Evolutionary conservation across 2,329 filamentous ascomycete genomes (phyloP).

Genomic region (Cadophora luteo-olivacea): DNA sequence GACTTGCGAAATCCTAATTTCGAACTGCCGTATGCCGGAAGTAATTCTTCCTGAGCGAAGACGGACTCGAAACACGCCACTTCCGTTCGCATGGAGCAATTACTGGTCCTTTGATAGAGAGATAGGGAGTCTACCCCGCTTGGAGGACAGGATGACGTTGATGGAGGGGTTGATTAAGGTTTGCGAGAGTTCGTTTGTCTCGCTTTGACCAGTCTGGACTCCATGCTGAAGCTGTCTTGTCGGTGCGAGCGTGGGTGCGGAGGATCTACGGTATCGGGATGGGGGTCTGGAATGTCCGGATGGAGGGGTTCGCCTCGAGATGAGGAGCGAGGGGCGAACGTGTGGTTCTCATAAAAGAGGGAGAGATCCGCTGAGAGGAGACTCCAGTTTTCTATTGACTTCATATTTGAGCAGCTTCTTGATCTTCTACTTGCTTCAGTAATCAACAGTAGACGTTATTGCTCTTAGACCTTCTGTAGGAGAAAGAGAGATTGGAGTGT

Average conservation of each 20-base stretch:
- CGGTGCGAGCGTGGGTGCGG: neutral
- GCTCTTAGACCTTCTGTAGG: too few relatives aligned
- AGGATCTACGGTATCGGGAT: neutral
- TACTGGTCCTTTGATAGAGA: neutral
- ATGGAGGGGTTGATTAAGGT: neutral
- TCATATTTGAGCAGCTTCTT: neutral
- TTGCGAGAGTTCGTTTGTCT: neutral
- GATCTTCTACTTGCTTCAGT: neutral
- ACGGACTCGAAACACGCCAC: neutral
- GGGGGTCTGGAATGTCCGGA: neutral
- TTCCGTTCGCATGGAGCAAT: neutral
- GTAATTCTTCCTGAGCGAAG: neutral
- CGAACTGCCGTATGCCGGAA: neutral
- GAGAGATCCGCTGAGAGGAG: neutral
- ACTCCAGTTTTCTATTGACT: neutral
- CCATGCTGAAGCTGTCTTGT: neutral
- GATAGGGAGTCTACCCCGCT: neutral
- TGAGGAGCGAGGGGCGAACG: neutral
- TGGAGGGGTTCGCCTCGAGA: neutral
- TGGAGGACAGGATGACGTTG: neutral
- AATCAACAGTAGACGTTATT: too few relatives aligned
- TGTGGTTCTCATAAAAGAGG: neutral
- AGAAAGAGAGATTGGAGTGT: neutral
- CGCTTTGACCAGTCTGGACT: conserved; percentile 1
- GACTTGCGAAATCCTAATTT: neutral